phyloP scores from a whole-genome alignment of 352 stramenopile species.

The Phytophthora uliginosa region DNA sequence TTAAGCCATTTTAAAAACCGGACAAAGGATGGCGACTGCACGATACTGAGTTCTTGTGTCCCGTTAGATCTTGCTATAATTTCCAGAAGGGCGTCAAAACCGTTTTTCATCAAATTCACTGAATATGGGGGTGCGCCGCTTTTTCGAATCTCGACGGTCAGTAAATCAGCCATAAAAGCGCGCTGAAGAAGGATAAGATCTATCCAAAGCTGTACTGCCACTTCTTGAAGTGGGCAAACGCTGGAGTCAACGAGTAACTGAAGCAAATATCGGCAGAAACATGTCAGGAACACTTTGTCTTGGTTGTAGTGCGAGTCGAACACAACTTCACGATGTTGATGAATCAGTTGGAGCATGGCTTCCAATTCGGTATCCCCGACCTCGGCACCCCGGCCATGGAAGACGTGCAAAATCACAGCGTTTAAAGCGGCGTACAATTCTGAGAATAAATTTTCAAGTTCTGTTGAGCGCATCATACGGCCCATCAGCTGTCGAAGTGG shows the following conservation, averaged over 20 bases:
- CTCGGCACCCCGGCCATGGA: constrained; percentile 62
- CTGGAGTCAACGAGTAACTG: constrained; percentile 57
- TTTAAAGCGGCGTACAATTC: constrained; percentile 69
- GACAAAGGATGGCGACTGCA: constrained; percentile 35
- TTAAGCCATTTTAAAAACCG: constrained; percentile 77
- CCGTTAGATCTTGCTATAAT: constrained; percentile 18
- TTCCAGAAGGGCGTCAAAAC: constrained; percentile 72
- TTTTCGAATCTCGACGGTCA: constrained; percentile 75
- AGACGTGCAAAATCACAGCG: constrained; percentile 69
- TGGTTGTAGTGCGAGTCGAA: constrained; percentile 61
- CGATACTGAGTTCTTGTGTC: constrained; percentile 15
- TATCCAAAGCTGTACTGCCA: constrained; percentile 68
- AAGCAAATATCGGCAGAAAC: constrained; percentile 70
- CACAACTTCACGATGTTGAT: constrained; percentile 68
- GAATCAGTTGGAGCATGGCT: constrained; percentile 64
- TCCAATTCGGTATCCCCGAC: constrained; percentile 61
- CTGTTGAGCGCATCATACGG: constrained; percentile 63
- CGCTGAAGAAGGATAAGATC: constrained; percentile 77
- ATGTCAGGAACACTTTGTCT: constrained; percentile 73
- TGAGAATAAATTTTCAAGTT: constrained; percentile 59
- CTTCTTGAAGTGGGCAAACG: constrained; percentile 51
- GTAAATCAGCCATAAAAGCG: constrained; percentile 55
- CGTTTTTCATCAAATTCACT: constrained; percentile 85
- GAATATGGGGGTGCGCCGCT: constrained; percentile 61
- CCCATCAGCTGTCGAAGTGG: constrained; percentile 62